Evolutionary conservation across 2,329 filamentous ascomycete genomes (phyloP), one percentile per base, ranked within the genome.

Genomic region (Allantophomopsis cytisporea): DNA sequence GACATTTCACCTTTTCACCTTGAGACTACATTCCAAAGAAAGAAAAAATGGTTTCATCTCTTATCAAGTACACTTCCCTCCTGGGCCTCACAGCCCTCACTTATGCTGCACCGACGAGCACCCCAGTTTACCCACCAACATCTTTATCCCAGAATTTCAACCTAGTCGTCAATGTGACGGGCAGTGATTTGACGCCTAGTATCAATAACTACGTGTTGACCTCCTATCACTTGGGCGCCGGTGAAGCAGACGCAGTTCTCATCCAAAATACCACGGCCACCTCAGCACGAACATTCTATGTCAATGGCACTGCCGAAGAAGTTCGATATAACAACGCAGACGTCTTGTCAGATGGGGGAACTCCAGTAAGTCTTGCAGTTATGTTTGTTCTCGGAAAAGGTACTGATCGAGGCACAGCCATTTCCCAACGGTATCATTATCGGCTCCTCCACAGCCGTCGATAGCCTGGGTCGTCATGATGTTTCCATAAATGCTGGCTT

Each of bases 121-220:
- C 40, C 14, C 40, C 42, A 10, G 16, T 38, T 12, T 46, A 43
- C 12, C 46, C 49, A 15, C 44, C 45, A n/a, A 42, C 37, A 2
- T 36, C 41, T 7, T 35, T 16, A 12, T 41, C 41, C 13, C 28
- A 28, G 5, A 39, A 38, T 39, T 68, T 68, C 54, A 56, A 53
- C 31, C 57, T 69, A 20, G 54, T 65, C 15, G 60, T 63, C 49
- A 65, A 68, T 43, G 61, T 69, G 31, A 64, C 62, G 7, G 56
- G 54, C 12, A 47, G 47, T 30, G 62, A 68, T 45, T 59, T 69
- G 37, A 48, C 48, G 5, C 56, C 60, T 1, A 53, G 63, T 0
- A 58, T 70, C 44, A 54, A 69, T 30, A 52, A 59, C 48, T 58
- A 50, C 43, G 55, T 55, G 36, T 40, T 71, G 18, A 51, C 54